phyloP scores from a whole-genome alignment of 2,329 filamentous ascomycete species.

The Chaetomiaceae sp. region DNA sequence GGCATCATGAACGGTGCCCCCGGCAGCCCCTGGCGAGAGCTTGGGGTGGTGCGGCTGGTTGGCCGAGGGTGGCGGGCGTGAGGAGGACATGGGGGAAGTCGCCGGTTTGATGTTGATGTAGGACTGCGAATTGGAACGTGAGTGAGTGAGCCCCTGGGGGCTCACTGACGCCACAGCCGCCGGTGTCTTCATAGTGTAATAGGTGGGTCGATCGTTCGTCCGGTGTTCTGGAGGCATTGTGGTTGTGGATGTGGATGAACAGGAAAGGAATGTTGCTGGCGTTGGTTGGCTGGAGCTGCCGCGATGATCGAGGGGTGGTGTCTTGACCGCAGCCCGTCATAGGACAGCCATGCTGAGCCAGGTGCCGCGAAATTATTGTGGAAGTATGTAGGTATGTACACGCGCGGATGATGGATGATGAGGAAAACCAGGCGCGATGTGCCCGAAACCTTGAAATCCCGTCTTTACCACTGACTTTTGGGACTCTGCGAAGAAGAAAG shows the following conservation, averaged over 20 bases:
- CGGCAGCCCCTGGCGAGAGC: constrained; percentile 37
- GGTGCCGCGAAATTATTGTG: not conserved
- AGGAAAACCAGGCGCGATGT: no score
- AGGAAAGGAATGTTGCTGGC: not conserved
- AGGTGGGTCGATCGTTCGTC: constrained; percentile 33
- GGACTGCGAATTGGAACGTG: constrained; percentile 39
- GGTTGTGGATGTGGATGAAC: not conserved
- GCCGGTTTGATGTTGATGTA: constrained; percentile 39
- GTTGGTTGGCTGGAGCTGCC: not conserved
- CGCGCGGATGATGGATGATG: not conserved
- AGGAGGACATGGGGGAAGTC: constrained; percentile 49
- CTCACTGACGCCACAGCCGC: constrained; percentile 35
- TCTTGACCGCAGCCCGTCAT: constrained; percentile 3
- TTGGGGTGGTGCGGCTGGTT: constrained; percentile 52
- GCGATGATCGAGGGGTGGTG: not conserved
- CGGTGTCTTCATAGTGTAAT: constrained; percentile 45
- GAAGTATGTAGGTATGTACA: no score
- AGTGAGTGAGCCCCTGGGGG: constrained; percentile 28
- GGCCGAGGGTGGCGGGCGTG: constrained; percentile 48
- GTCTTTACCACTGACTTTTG: no score
- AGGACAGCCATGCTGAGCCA: constrained; percentile 4
- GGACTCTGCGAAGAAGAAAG: no score
- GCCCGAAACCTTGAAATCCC: no score
- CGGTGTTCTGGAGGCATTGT: constrained; percentile 29
- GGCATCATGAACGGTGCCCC: constrained; percentile 31